Evolutionary conservation across 2,329 filamentous ascomycete species (phyloP).

Genomic region (Plectosphaerella sp.): DNA sequence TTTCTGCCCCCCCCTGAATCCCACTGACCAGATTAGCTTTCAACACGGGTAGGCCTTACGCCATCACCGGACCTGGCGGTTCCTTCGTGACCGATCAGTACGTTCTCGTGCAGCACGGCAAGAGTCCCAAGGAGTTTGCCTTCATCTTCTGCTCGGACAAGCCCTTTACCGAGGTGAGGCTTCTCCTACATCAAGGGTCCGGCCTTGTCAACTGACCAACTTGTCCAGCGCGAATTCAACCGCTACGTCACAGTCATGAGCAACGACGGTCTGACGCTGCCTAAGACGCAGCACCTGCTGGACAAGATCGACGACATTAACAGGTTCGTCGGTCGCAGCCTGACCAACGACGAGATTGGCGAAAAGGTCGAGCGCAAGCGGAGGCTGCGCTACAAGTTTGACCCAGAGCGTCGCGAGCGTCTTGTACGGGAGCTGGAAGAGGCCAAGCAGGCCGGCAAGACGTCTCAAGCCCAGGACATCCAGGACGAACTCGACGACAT

Average conservation of each 20-base stretch:
- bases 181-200: background rate
- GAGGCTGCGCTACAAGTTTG: conserved; percentile 61
- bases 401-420: conserved; percentile 63
- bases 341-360: conserved; percentile 79
- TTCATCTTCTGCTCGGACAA: conserved; percentile 89
- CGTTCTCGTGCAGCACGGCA: conserved; percentile 74
- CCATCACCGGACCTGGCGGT: conserved; percentile 73
- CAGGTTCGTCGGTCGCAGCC: conserved; percentile 69
- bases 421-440: conserved; percentile 62
- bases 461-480: conserved; percentile 47
- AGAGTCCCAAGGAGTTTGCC: conserved; percentile 77
- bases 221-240: conserved; percentile 65
- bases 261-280: conserved; percentile 67
- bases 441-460: conserved; percentile 60
- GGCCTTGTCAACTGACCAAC: background rate
- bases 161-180: conserved; percentile 71
- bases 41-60: conserved; percentile 74
- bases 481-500: conserved; percentile 59
- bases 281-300: conserved; percentile 65
- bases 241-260: conserved; percentile 73
- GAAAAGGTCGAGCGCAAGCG: conserved; percentile 71
- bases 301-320: conserved; percentile 80
- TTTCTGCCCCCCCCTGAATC: background rate
- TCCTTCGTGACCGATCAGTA: conserved; percentile 83
- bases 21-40: conserved; percentile 56